phyloP scores from a whole-genome alignment of 1,284 basidiomycete genomes.

The Apiotrichum laibachii region DNA sequence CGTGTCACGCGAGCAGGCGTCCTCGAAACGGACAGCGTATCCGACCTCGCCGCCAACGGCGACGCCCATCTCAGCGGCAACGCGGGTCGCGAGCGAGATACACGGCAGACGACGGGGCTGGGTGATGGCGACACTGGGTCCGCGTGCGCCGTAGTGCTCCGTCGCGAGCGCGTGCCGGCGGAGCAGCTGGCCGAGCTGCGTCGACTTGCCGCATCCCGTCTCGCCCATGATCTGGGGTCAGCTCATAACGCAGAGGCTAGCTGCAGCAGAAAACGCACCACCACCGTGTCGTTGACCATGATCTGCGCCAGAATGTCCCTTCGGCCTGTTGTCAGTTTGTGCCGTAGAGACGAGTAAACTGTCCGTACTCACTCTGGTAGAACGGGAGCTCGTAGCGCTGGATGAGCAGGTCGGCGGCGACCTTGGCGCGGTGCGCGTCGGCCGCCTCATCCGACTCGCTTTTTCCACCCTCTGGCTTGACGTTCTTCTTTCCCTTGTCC shows the following conservation, averaged over 20 bases:
- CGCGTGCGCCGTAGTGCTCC: slow-evolving; percentile 44
- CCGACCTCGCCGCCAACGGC: slow-evolving; percentile 73
- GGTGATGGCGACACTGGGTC: slow-evolving; percentile 76
- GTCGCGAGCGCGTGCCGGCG: slow-evolving; percentile 53
- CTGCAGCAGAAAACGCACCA: slow-evolving; percentile 50
- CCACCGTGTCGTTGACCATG: slow-evolving; percentile 75
- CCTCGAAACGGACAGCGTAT: slow-evolving; percentile 95
- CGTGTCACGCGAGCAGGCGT: slow-evolving; percentile 63
- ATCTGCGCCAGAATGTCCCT: slow-evolving; percentile 73
- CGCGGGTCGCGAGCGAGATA: slow-evolving; percentile 84
- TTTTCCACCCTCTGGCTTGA: slow-evolving; percentile 3
- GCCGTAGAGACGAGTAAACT: too few relatives aligned
- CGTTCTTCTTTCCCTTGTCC: background rate
- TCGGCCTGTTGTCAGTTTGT: slow-evolving; percentile 50
- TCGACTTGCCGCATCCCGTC: slow-evolving; percentile 97
- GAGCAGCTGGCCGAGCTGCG: slow-evolving; percentile 89
- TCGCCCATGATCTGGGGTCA: slow-evolving; percentile 70
- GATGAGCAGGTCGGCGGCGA: slow-evolving; percentile 55
- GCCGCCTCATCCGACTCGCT: slow-evolving; percentile 8
- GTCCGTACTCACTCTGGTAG: slow-evolving; percentile 62
- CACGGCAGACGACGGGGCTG: slow-evolving; percentile 94
- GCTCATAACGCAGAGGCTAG: background rate
- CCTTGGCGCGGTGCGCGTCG: slow-evolving; percentile 17
- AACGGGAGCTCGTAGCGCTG: slow-evolving; percentile 72
- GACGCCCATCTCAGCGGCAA: slow-evolving; percentile 77